A percentile compares a stretch with the other conserved stretches of the same genome.
Evolutionary conservation across 768 basidiomycete genomes (phyloP).

Genomic region (Lanmaoa rubissima): DNA sequence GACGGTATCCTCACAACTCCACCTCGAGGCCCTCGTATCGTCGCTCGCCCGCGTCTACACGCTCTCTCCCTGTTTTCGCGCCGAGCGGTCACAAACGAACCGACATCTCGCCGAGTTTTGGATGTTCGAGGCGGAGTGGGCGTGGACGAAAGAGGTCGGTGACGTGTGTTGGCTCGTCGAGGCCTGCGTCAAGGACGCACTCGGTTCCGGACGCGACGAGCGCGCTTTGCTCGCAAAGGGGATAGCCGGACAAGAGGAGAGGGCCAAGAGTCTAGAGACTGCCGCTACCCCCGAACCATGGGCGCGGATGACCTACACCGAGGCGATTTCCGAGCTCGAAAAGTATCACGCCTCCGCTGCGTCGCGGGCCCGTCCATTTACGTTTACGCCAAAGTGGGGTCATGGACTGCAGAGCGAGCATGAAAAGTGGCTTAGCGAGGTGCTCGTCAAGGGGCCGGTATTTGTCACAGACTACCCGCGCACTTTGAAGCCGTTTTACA

Average conservation of each 20-base stretch:
- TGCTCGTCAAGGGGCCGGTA: slow-evolving; percentile 66
- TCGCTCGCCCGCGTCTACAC: slow-evolving; percentile 86
- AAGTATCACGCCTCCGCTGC: slow-evolving; percentile 30
- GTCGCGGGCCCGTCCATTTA: slow-evolving; percentile 39
- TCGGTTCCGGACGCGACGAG: slow-evolving; percentile 34
- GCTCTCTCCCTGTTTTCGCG: slow-evolving; percentile 90
- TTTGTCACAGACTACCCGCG: slow-evolving; percentile 92
- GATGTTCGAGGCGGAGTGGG: slow-evolving; percentile 98
- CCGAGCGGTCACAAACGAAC: slow-evolving; percentile 83
- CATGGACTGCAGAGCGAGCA: slow-evolving; percentile 81
- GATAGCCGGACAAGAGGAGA: slow-evolving; percentile 33
- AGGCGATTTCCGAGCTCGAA: slow-evolving; percentile 64
- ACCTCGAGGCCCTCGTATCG: slow-evolving; percentile 83
- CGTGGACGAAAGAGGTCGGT: slow-evolving; percentile 48
- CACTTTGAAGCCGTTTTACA: slow-evolving; percentile 91
- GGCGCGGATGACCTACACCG: slow-evolving; percentile 74
- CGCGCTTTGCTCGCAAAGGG: slow-evolving; percentile 33
- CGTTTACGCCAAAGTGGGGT: slow-evolving; percentile 65
- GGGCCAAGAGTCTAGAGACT: slow-evolving; percentile 34
- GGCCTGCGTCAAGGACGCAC: slow-evolving; percentile 44
- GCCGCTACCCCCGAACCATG: slow-evolving; percentile 48
- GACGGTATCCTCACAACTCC: slow-evolving; percentile 94
- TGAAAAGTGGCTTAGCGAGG: slow-evolving; percentile 85
- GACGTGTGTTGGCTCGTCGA: slow-evolving; percentile 60
- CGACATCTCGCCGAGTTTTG: slow-evolving; percentile 98